A percentile compares a stretch with the other conserved stretches of the same genome.
Evolutionary conservation across 441 rosid species (phyloP).

Genomic region (Eruca vesicaria): DNA sequence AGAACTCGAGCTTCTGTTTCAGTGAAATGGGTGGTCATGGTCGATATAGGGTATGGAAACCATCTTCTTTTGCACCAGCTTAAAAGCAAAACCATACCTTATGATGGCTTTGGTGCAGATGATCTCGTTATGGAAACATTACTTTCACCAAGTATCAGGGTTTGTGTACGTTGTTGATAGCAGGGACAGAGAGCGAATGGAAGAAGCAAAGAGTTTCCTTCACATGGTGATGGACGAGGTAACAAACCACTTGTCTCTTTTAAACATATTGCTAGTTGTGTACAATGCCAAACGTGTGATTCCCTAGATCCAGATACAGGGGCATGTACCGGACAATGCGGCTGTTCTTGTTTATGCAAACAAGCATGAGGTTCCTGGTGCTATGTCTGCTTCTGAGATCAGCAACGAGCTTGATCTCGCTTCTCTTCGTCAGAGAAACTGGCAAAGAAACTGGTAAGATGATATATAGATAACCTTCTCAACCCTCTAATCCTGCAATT

Average conservation of each 20-base stretch:
- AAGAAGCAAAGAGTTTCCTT: constrained; percentile 31
- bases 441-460: constrained; percentile 34
- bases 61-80: neutral
- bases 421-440: constrained; percentile 35
- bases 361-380: constrained; percentile 33
- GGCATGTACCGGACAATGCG: neutral
- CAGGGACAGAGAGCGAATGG: constrained; percentile 32
- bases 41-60: constrained; percentile 9
- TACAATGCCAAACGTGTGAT: neutral
- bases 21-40: constrained; percentile 24
- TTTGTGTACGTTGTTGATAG: constrained; percentile 39
- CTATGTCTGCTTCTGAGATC: constrained; percentile 46
- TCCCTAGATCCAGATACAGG: constrained; percentile 11
- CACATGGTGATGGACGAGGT: constrained; percentile 37
- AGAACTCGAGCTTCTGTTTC: constrained; percentile 7
- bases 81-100: neutral
- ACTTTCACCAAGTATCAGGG: constrained; percentile 15
- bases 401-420: constrained; percentile 40
- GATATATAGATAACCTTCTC: neutral
- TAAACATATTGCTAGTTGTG: neutral
- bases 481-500: neutral
- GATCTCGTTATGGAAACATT: constrained; percentile 24
- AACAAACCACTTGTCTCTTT: neutral
- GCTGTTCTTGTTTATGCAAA: constrained; percentile 4
- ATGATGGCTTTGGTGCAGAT: constrained; percentile 11